These are phyloP conservation scores for Heracleum sosnowskyi DNA, from an alignment of 129 eudicot species.

Conservation along the genomic window DNA sequence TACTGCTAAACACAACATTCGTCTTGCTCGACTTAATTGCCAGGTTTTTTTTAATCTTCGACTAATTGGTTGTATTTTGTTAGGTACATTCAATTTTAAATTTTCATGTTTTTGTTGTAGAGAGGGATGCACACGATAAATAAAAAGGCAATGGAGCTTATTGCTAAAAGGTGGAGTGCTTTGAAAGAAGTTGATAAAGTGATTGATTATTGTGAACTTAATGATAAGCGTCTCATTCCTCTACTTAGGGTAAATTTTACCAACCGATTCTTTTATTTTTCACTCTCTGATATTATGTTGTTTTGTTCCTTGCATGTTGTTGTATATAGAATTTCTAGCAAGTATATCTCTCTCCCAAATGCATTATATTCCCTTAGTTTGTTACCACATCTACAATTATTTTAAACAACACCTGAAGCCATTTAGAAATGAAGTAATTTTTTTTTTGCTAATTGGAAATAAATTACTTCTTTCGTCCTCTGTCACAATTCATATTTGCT, in stretches of 20 bases:
- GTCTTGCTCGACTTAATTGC: slow-evolving; percentile 19
- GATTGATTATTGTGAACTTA: slow-evolving; percentile 60
- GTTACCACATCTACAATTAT: not conserved
- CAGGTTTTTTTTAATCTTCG: slow-evolving; percentile 19
- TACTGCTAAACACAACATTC: slow-evolving; percentile 13
- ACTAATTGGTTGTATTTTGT: too few relatives aligned
- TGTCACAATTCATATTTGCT: not conserved
- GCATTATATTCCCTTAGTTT: not conserved
- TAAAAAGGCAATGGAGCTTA: slow-evolving; percentile 70
- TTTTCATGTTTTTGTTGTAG: slow-evolving; percentile 18
- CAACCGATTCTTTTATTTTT: not conserved
- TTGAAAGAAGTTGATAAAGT: slow-evolving; percentile 86
- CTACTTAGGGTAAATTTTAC: slow-evolving; percentile 44
- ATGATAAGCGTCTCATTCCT: slow-evolving; percentile 79
- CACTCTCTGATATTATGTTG: not conserved
- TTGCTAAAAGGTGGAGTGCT: slow-evolving; percentile 82
- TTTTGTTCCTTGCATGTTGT: not conserved
- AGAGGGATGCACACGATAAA: slow-evolving; percentile 77
- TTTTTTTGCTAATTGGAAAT: not conserved
- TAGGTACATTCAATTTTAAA: not conserved
- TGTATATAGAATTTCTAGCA: not conserved
- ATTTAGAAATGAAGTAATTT: not conserved
- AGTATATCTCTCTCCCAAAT: not conserved
- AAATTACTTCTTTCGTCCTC: not conserved
- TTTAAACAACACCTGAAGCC: not conserved